Evolutionary conservation across 495 filamentous ascomycete genomes (phyloP), one percentile per base, ranked within the genome.

Genomic region (Podospora didyma): DNA sequence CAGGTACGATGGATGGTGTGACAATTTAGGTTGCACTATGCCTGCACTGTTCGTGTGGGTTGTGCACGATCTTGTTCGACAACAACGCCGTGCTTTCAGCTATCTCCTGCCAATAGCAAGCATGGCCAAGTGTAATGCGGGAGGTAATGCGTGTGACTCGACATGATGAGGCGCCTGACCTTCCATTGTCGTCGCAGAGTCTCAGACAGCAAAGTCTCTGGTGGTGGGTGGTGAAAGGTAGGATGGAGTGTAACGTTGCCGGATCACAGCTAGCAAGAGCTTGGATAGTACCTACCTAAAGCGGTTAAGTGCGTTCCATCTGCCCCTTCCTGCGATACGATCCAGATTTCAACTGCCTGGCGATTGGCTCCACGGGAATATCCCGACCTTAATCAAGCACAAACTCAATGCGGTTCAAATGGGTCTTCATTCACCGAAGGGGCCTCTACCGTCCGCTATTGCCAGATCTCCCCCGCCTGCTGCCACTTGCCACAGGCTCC

Each of bases 191-290:
- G 26, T 31, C 26, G 26, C 4, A 31, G 3, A 31, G 3, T 3
- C 26, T 9, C 26, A 31, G 26, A 31, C 26, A 9, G 4, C 39
- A 42, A 42, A 10, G 1, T 42, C 39, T 42, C 39, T 42, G 7
- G 6, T 5, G 10, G 9, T 17, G n/a, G n/a, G 39, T 7, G 39
- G 5, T 16, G 39, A 14, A 49, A 31, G 16, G 46, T 11, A 11
- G 26, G 4, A 37, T 7, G 28, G 49, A 17, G 21, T 67, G 64
- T 63, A 69, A 67, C 66, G 66, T 67, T 62, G 59, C 64, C 54
- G 62, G 48, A 53, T 60, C 24, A 50, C 34, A 22, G 47, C 37
- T 52, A 37, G 39, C 48, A 49, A 49, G 35, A 48, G 35, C 11
- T 17, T 31, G 35, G 28, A 37, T 37, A 39, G 53, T 39, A 56